phyloP scores from a whole-genome alignment of 768 basidiomycete species.

The Floccularia luteovirens region DNA sequence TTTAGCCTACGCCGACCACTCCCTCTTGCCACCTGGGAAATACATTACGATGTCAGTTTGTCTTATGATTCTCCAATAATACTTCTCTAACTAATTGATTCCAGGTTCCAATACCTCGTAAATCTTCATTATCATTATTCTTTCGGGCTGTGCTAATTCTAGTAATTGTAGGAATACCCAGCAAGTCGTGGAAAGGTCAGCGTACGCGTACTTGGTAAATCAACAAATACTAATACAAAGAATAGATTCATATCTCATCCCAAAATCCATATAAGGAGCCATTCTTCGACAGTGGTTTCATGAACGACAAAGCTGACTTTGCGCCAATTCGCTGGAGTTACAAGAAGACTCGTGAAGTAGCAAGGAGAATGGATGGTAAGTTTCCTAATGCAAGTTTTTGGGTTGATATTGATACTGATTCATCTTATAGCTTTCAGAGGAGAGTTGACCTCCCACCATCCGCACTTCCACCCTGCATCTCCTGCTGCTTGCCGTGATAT shows the following conservation, averaged over 20 bases:
- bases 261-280: conserved; percentile 57
- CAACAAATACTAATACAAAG: background rate
- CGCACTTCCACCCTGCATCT: conserved; percentile 66
- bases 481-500: conserved; percentile 54
- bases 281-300: conserved; percentile 67
- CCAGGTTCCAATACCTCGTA: conserved; percentile 58
- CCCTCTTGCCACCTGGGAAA: conserved; percentile 63
- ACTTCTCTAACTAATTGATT: background rate
- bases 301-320: conserved; percentile 74
- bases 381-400: background rate
- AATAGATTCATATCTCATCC: conserved; percentile 54
- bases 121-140: conserved; percentile 6
- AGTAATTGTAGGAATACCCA: conserved; percentile 49
- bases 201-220: background rate
- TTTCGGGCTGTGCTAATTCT: background rate
- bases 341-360: conserved; percentile 69
- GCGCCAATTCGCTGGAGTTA: conserved; percentile 73
- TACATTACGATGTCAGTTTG: conserved; percentile 52
- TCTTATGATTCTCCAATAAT: background rate
- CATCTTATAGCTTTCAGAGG: conserved; percentile 51
- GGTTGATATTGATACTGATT: background rate
- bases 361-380: conserved; percentile 63
- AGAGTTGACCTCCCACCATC: conserved; percentile 66
- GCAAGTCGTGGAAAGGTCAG: conserved; percentile 64
- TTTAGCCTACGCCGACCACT: conserved; percentile 61